Evolutionary conservation across 495 filamentous ascomycete genomes (phyloP).

Genomic region (Lentithecium fluviatile): DNA sequence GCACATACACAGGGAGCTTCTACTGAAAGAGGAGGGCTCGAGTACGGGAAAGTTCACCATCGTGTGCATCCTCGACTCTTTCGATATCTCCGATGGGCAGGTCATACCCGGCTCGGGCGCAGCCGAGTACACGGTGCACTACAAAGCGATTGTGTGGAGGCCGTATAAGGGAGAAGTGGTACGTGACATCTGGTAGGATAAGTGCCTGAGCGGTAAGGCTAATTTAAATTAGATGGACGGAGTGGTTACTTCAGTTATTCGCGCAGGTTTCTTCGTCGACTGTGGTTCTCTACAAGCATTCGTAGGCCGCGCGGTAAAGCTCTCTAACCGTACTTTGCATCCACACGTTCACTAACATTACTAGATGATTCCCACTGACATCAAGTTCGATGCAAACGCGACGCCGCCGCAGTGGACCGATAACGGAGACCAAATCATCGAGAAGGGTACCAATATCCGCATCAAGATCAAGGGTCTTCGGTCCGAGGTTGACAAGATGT

Average conservation of each 20-base stretch:
- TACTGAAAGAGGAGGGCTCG: conserved; percentile 89
- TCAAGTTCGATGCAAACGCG: conserved; percentile 80
- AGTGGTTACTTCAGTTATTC: conserved; percentile 83
- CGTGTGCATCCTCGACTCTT: conserved; percentile 87
- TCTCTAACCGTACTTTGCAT: conserved; percentile 5
- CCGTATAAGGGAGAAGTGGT: conserved; percentile 97
- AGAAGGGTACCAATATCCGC: conserved; percentile 87
- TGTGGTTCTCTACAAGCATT: conserved; percentile 87
- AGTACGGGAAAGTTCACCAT: conserved; percentile 87
- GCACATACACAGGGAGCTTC: conserved; percentile 77
- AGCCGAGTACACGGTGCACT: conserved; percentile 91
- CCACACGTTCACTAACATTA: conserved; percentile 17
- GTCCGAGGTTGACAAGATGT: conserved; percentile 89
- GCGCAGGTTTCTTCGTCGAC: conserved; percentile 87
- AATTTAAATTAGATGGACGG: conserved; percentile 72
- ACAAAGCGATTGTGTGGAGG: conserved; percentile 93
- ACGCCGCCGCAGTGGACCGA: conserved; percentile 45
- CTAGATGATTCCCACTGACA: conserved; percentile 86
- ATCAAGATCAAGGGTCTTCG: conserved; percentile 91
- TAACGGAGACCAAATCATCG: conserved; percentile 81
- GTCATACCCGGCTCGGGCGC: conserved; percentile 86
- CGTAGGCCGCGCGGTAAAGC: conserved; percentile 78
- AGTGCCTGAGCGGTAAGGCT: conserved; percentile 1
- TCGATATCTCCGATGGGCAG: conserved; percentile 85
- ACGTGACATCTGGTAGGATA: conserved; percentile 42